phyloP scores from a whole-genome alignment of 495 filamentous ascomycete genomes.

The Paragyromitra xinjiangensis region DNA sequence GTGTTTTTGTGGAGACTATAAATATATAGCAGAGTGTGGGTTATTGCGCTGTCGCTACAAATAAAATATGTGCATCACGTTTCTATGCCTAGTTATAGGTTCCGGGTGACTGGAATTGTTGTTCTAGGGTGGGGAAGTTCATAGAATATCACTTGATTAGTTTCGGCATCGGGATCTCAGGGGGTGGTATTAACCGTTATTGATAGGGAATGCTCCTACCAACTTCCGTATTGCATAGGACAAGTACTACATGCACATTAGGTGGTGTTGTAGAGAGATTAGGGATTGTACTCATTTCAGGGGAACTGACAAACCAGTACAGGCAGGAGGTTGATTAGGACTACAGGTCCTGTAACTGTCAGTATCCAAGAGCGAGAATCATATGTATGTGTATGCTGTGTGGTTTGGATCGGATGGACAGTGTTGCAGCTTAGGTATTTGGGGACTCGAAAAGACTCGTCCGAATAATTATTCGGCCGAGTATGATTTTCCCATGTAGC shows the following conservation, averaged over 20 bases:
- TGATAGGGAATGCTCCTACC: conserved; percentile 5
- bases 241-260: not conserved
- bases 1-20: conserved; percentile 10
- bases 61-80: not conserved
- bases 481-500: not conserved
- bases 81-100: not conserved
- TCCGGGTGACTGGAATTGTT: not conserved
- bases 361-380: no score
- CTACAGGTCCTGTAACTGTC: no score
- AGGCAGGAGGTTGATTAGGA: no score
- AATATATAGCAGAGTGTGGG: not conserved
- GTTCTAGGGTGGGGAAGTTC: not conserved
- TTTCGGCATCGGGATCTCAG: not conserved
- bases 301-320: not conserved
- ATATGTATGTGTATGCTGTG: no score
- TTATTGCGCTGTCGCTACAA: conserved; percentile 1
- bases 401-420: no score
- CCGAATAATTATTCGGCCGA: not conserved
- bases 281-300: not conserved
- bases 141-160: not conserved
- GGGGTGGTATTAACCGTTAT: conserved; percentile 12
- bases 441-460: no score
- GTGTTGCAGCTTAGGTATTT: no score
- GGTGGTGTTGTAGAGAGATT: not conserved
- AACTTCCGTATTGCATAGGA: not conserved